phyloP scores from a whole-genome alignment of 2,329 filamentous ascomycete species.

The Alternaria tenuissima region DNA sequence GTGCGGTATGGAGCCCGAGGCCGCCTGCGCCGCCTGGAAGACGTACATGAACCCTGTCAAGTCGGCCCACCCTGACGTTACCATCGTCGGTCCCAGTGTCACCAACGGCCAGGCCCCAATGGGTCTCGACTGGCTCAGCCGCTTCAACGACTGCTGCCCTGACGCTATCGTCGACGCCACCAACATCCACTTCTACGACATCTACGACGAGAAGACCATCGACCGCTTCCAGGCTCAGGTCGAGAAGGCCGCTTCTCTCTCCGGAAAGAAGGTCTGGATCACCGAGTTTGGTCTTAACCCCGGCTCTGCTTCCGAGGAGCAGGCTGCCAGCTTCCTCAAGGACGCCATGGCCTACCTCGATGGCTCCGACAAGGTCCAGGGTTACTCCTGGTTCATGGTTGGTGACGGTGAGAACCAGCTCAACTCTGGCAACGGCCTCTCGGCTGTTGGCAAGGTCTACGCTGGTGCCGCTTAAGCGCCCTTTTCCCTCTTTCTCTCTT shows the following conservation, averaged over 20 bases:
- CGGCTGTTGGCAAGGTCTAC: slow-evolving; percentile 37
- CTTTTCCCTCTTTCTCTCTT: background rate
- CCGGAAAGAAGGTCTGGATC: slow-evolving; percentile 47
- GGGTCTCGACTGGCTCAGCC: slow-evolving; percentile 45
- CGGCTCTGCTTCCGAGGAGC: slow-evolving; percentile 36
- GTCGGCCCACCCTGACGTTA: slow-evolving; percentile 37
- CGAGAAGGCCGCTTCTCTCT: slow-evolving; percentile 40
- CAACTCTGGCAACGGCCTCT: slow-evolving; percentile 34
- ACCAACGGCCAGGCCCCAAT: slow-evolving; percentile 35
- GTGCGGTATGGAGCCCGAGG: slow-evolving; percentile 44
- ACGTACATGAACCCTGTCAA: slow-evolving; percentile 45
- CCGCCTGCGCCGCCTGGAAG: slow-evolving; percentile 44
- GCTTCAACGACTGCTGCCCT: slow-evolving; percentile 45
- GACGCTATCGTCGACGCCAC: slow-evolving; percentile 47
- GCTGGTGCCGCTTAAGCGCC: slow-evolving; percentile 22
- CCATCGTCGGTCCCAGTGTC: slow-evolving; percentile 46
- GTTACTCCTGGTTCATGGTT: slow-evolving; percentile 52
- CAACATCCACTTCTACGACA: slow-evolving; percentile 53
- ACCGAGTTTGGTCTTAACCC: slow-evolving; percentile 50
- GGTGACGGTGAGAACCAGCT: slow-evolving; percentile 43
- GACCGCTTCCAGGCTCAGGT: slow-evolving; percentile 52
- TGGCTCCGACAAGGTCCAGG: slow-evolving; percentile 35
- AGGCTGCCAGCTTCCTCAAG: slow-evolving; percentile 48
- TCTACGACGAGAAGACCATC: slow-evolving; percentile 37
- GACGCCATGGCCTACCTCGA: slow-evolving; percentile 47